These are phyloP conservation scores for Hanseniaspora valbyensis DNA, from an alignment of 805 yeast genomes.

Conservation along the genomic window DNA sequence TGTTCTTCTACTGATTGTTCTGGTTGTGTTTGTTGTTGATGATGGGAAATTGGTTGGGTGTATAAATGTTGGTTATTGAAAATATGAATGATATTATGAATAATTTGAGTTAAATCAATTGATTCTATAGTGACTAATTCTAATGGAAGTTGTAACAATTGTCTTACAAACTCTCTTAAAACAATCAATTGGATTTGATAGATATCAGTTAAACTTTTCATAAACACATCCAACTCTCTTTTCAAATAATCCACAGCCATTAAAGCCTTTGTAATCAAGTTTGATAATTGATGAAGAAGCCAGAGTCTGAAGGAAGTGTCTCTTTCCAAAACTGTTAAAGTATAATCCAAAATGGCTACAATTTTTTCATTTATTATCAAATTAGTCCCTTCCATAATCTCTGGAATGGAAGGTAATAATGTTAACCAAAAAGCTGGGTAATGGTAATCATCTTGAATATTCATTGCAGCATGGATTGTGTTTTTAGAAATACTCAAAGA, in stretches of 20 bases:
- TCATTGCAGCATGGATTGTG: conserved; percentile 17
- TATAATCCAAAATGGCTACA: background rate
- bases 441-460: conserved; percentile 14
- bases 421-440: conserved; percentile 16
- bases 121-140: conserved; percentile 1
- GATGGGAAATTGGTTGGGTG: background rate
- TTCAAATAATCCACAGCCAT: conserved; percentile 8
- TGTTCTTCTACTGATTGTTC: background rate
- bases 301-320: conserved; percentile 11
- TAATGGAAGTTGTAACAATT: conserved; percentile 3
- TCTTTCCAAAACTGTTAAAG: conserved; percentile 4
- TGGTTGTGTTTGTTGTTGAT: too few species aligned
- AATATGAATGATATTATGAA: conserved; percentile 9
- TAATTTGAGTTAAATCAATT: conserved; percentile 9
- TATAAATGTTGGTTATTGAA: conserved; percentile 2
- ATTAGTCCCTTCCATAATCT: background rate
- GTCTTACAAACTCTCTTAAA: conserved; percentile 9
- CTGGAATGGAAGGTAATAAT: background rate
- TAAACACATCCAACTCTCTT: conserved; percentile 4
- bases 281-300: conserved; percentile 14
- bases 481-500: conserved; percentile 12
- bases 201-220: conserved; percentile 2
- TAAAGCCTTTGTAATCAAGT: background rate
- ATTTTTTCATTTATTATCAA: background rate
- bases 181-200: conserved; percentile 6